Evolutionary conservation across 345 rosid genomes (phyloP), one percentile per base, ranked within the genome.

Genomic region (Pseudoturritis turrita): DNA sequence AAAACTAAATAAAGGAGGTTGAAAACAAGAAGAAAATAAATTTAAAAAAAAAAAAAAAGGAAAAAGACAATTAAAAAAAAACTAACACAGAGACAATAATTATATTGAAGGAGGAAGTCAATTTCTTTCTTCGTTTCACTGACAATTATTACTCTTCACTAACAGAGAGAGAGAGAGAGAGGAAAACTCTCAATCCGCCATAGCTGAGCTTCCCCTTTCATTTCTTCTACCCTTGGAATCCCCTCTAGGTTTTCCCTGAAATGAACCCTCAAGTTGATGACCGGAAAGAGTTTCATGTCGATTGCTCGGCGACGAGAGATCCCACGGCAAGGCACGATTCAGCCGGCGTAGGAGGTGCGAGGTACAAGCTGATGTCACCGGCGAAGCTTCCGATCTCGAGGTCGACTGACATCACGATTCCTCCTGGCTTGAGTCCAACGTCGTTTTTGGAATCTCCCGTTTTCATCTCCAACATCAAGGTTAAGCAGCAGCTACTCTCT

Each of bases 341-440:
- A 31, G 40, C 71, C 10, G 44, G 70, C 11, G 79, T 69, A 4
- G 78, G 83, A 13, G 87, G 95, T 36, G 96, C 99, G 5, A 81
- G 97, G 84, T 96, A 96, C 77, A 89, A 84, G 90, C 85, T 96
- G 13, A 86, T 96, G 88, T 91, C 99, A 36, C 99, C 99, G 57
- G 96, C 98, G 17, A 96, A 87, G 91, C 89, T 96, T 39, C 98
- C 99, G 88, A 96, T 92, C 93, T 92, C 97, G 44, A 81, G 99
- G 80, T 82, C 92, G 7, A 54, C 87, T 36, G 86, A 88, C 62
- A 82, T 88, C 68, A 83, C 86, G 72, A 81, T 90, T 80, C 96
- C 97, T 61, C 92, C 97, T 9, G 96, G 94, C 8, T 82, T 87
- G 65, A 92, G 97, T 65, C 98, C 99, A 44, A 86, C 99, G 6